Percentiles rank a stretch among this genome's conserved stretches.
These are phyloP conservation scores for Fusarium sterilihyphosum DNA, from an alignment of 2,329 filamentous ascomycete species.

Conservation along the genomic window DNA sequence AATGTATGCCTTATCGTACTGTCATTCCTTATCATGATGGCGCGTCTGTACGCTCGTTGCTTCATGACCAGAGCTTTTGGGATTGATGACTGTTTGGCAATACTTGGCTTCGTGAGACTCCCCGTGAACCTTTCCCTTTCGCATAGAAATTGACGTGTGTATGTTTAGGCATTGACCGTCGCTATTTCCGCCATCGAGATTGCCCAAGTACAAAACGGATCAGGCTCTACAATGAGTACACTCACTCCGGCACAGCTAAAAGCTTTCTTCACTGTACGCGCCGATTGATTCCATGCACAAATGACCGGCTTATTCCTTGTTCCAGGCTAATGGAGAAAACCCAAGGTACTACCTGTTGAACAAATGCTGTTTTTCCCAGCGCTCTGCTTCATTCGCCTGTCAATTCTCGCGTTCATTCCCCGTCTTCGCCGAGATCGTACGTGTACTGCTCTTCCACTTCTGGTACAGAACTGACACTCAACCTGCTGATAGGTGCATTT, in stretches of 20 bases:
- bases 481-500: neutral
- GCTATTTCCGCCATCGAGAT: neutral
- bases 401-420: neutral
- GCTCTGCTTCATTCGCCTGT: neutral
- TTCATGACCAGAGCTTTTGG: neutral
- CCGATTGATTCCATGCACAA: accelerated
- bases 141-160: accelerated
- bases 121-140: accelerated
- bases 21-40: neutral
- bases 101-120: neutral
- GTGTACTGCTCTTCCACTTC: accelerated
- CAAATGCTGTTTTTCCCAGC: neutral
- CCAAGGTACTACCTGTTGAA: neutral
- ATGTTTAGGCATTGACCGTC: neutral
- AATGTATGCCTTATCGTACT: neutral
- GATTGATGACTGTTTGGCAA: neutral
- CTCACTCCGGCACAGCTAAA: neutral
- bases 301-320: too few species aligned
- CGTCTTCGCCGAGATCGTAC: neutral
- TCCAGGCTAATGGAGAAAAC: neutral
- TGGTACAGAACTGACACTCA: accelerated
- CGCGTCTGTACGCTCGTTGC: neutral
- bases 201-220: neutral
- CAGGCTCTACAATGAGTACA: neutral
- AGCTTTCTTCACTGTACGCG: neutral